Base-by-base conservation (phyloP, 2,329 filamentous ascomycete species). In the Fusarium brevicatenulatum region DNA sequence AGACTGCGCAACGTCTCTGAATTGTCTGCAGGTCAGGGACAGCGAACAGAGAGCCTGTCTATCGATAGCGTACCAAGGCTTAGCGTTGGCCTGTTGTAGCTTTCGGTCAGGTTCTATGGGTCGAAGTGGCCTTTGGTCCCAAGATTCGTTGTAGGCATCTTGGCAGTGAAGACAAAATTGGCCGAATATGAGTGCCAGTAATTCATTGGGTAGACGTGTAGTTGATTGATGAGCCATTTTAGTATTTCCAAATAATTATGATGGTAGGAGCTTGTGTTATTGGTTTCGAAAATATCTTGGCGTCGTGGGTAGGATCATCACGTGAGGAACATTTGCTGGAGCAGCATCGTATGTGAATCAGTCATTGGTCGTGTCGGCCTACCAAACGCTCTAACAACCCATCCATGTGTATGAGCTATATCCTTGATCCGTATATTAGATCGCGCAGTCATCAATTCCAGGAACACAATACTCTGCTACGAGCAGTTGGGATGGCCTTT, bases 131-230 rank as follows among this genome's bases (percentile, higher is more conserved):
- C 67, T 63, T 6, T n/a, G 10, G 16, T 58, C 28, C 37, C 58
- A 61, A 19, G 58, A 21, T 8, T 50, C 30, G 28, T 18, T 46
- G 28, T 46, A 46, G 11, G 30, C 39, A 11, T 44, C 46, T 19
- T 59, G 49, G 11, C 63, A 68, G 23, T 61, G 67, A 2, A 58
- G 46, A 7, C 58, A 70, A n/a, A 63, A 52, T 8, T 49, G 21
- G 28, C n/a, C 9, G 28, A 59, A 49, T 12, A 70, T 68, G 2
- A 46, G 32, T 0, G 9, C 8, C 2, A 55, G 8, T 1, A 43
- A 12, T 9, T 70, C 58, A 46, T 58, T 32, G 18, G 66, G 16
- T 18, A 70, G 30, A 30, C 55, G 8, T 28, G 58, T 34, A 36
- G 13, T 30, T 5, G 18, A 23, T 9, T 1, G 7, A 21, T 21